Percentiles rank a stretch among this genome's conserved stretches.
These are phyloP conservation scores for Babjeviella inositovora DNA, from an alignment of 805 yeast species.

Conservation along the genomic window DNA sequence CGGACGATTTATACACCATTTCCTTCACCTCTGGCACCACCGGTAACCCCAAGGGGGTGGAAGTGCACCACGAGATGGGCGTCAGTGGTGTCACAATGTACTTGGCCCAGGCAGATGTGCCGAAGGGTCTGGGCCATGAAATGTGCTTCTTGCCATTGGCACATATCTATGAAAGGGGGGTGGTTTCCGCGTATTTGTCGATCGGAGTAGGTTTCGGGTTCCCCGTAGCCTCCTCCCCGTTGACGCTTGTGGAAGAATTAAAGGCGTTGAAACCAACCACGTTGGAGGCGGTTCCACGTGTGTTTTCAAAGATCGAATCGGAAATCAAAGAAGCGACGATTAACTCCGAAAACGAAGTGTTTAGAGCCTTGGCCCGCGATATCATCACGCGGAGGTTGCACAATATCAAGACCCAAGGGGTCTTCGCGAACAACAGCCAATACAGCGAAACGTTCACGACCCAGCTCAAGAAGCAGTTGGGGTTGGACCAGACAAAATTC, in stretches of 20 bases:
- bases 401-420: too few species aligned
- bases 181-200: too few species aligned
- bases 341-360: too few species aligned
- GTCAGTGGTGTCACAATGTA: conserved; percentile 29
- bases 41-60: conserved; percentile 62
- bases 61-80: conserved; percentile 31
- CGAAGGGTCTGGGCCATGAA: conserved; percentile 10
- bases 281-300: conserved; percentile 47
- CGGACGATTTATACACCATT: conserved; percentile 39
- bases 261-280: conserved; percentile 33
- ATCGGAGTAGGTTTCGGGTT: too few species aligned
- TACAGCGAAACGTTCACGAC: too few species aligned
- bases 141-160: conserved; percentile 41
- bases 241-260: conserved; percentile 42
- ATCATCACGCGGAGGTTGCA: too few species aligned
- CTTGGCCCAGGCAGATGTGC: conserved; percentile 14
- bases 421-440: too few species aligned
- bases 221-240: too few species aligned
- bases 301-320: conserved; percentile 44
- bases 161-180: conserved; percentile 40
- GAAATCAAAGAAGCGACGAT: conserved; percentile 33
- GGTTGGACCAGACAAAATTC: conserved; percentile 23
- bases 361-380: too few species aligned
- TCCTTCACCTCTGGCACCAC: conserved; percentile 69
- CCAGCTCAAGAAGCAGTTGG: conserved; percentile 25